Base-by-base conservation (phyloP, 2,329 filamentous ascomycete species). In the Cladorrhinum sp. region DNA sequence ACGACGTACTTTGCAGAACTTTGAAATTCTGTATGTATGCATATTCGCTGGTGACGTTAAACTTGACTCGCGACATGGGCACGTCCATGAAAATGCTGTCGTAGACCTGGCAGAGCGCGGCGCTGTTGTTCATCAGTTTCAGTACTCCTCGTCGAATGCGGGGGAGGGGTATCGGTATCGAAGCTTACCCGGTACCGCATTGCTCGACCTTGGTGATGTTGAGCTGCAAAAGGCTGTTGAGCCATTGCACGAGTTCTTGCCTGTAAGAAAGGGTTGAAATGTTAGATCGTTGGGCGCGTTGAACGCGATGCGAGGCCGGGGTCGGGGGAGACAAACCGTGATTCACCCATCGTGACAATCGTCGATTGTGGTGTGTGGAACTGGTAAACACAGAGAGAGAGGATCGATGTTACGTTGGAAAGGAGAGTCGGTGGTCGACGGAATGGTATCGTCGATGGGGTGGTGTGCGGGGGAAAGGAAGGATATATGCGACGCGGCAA, bases 191-290 rank as follows among this genome's bases (percentile, higher is more conserved):
- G 73, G 93, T 98, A 76, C 95, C 95, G 77, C 93, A 98, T 84
- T 99, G 95, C 81, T 99, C 95, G 75, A 99, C 92, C 79, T 97
- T 98, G 71, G 90, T 98, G 71, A 99, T 87, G 81, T 98, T 99
- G 72, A 99, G 89, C 81, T 97, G 92, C 55, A 99, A 87, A 65
- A 99, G 90, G 83, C 91, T 93, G 83, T 99, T 99, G 68, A 98
- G 82, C 95, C 95, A 99, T 79, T 88, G 85, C 70, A 99, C 83
- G 70, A 99, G 86, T 81, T 99, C 95, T 80, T 99, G 95, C 82
- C 95, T 98, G 71, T 61, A 65, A 29, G 57, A 61, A 50, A 55
- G n/a, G n/a, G 32, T 41, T 54, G 32, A 12, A 51, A 38, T n/a
- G n/a, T n/a, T n/a, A n/a, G 32, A 45, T 20, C 25, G 36, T 27